Conservation (phyloP, 768 basidiomycete species). For the Mrakia frigida region DNA sequence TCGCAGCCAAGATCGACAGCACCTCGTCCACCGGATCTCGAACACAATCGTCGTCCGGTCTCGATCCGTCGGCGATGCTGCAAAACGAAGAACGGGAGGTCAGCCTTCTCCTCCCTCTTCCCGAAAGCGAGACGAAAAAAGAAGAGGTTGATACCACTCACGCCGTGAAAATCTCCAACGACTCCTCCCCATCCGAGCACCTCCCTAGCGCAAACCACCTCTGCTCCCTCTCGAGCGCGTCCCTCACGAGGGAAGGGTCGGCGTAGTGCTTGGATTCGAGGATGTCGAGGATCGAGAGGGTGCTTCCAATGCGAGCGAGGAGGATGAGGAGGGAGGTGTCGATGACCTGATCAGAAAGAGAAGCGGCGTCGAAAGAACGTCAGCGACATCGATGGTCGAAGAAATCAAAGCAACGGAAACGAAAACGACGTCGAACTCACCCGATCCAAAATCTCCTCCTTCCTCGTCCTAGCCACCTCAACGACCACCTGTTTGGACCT, state of each 20-base stretch:
- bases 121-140: neutral
- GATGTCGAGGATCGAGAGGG: slow-evolving; percentile 18
- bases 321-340: slow-evolving; percentile 76
- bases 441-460: slow-evolving; percentile 19
- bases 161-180: slow-evolving; percentile 65
- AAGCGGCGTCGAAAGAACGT: neutral
- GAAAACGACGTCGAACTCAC: slow-evolving; percentile 14
- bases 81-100: slow-evolving; percentile 2
- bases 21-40: slow-evolving; percentile 60
- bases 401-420: neutral
- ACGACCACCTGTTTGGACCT: neutral
- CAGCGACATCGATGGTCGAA: too few species aligned
- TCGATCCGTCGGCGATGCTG: slow-evolving; percentile 64
- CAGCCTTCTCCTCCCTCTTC: neutral
- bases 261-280: slow-evolving; percentile 17
- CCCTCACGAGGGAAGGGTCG: slow-evolving; percentile 4
- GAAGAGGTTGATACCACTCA: slow-evolving; percentile 43
- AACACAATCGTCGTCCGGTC: slow-evolving; percentile 57
- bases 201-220: slow-evolving; percentile 26
- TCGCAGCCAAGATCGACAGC: slow-evolving; percentile 55
- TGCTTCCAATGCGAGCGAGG: slow-evolving; percentile 53
- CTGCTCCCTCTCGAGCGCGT: slow-evolving; percentile 11
- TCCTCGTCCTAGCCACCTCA: neutral
- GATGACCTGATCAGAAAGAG: slow-evolving; percentile 55
- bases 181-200: slow-evolving; percentile 46